phyloP scores from a whole-genome alignment of 352 stramenopile genomes.

The Elongisporangium prolatum region DNA sequence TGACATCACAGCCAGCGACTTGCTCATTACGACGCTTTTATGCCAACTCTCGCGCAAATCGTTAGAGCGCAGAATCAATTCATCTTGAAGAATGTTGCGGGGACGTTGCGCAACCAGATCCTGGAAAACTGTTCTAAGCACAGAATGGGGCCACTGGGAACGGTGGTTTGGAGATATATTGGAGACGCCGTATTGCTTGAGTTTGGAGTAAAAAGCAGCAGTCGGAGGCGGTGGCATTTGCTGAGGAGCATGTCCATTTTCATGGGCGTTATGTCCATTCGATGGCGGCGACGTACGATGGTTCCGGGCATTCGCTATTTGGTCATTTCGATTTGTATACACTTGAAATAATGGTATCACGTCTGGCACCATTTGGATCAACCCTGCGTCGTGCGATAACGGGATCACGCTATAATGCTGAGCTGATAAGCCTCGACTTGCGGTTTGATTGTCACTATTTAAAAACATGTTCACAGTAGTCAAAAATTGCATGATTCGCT shows the following conservation, averaged over 20 bases:
- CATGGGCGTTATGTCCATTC: background rate
- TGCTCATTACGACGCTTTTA: slow-evolving; percentile 54
- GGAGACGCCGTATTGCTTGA: slow-evolving; percentile 72
- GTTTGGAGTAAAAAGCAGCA: slow-evolving; percentile 76
- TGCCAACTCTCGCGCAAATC: slow-evolving; percentile 63
- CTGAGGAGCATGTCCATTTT: background rate
- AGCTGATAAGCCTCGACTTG: slow-evolving; percentile 34
- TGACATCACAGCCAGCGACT: slow-evolving; percentile 83
- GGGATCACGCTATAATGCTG: slow-evolving; percentile 80
- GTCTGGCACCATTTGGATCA: slow-evolving; percentile 86
- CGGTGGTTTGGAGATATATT: slow-evolving; percentile 70
- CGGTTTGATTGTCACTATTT: slow-evolving; percentile 32
- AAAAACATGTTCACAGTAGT: slow-evolving; percentile 71
- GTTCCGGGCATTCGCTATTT: slow-evolving; percentile 7
- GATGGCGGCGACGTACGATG: slow-evolving; percentile 15
- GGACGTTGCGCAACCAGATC: slow-evolving; percentile 61
- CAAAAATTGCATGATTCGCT: slow-evolving; percentile 90
- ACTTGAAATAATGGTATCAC: slow-evolving; percentile 82
- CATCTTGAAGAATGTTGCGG: slow-evolving; percentile 59
- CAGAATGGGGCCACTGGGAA: slow-evolving; percentile 45
- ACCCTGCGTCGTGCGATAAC: slow-evolving; percentile 66
- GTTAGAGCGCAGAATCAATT: slow-evolving; percentile 43
- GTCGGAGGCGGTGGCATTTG: slow-evolving; percentile 33
- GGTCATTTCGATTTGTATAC: slow-evolving; percentile 48
- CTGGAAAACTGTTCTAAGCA: slow-evolving; percentile 65